Percentiles rank a stretch among this genome's conserved stretches.
Evolutionary conservation across 2,329 filamentous ascomycete species (phyloP).

Genomic region (Penicillium palitans): DNA sequence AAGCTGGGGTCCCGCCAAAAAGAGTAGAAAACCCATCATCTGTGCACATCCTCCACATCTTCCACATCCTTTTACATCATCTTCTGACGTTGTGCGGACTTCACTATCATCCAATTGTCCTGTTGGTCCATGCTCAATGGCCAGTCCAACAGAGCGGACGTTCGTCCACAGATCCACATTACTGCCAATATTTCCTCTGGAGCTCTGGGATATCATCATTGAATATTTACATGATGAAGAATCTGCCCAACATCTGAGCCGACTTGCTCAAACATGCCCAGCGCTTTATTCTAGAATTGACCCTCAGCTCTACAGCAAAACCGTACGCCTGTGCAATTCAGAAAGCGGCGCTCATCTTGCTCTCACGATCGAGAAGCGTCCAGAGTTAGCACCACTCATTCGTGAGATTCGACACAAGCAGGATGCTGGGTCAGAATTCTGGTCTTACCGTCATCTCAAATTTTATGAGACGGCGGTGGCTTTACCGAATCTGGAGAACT

Average conservation of each 20-base stretch:
- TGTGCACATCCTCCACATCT: neutral
- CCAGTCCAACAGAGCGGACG: neutral
- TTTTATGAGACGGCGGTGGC: neutral
- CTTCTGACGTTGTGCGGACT: neutral
- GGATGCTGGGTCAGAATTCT: neutral
- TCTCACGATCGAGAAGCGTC: conserved; percentile 3
- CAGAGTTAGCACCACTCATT: conserved; percentile 4
- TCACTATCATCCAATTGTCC: neutral
- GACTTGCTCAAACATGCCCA: conserved; percentile 3
- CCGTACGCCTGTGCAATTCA: neutral
- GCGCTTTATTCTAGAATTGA: conserved; percentile 1
- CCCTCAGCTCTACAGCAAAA: neutral
- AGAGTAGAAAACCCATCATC: neutral
- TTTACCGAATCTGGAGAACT: conserved; percentile 2
- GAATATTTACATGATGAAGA: conserved; percentile 3
- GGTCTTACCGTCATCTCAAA: neutral
- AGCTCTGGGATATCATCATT: conserved; percentile 11
- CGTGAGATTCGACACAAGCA: conserved; percentile 6
- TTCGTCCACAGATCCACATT: neutral
- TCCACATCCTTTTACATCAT: neutral
- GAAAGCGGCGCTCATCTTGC: conserved; percentile 9
- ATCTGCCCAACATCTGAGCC: conserved; percentile 2
- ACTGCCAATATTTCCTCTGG: conserved; percentile 4
- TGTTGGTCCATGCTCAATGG: neutral
- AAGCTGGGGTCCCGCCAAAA: neutral